These are phyloP conservation scores for Lachancea cidri DNA, from an alignment of 805 yeast species.

Conservation along the genomic window DNA sequence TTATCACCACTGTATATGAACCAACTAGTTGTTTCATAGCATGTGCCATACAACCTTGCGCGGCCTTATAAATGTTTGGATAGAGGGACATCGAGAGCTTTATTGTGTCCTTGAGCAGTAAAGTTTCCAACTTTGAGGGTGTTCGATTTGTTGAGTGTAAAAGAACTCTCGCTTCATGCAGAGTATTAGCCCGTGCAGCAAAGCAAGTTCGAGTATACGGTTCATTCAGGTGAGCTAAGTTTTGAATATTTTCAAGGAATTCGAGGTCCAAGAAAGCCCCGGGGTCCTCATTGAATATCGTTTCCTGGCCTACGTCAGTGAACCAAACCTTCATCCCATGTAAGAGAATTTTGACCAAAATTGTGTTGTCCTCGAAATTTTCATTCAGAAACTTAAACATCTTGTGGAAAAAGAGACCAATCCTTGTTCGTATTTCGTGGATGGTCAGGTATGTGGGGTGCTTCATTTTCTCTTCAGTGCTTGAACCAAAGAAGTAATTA, in stretches of 20 bases:
- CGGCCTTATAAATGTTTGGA: slow-evolving; percentile 60
- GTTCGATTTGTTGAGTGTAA: slow-evolving; percentile 69
- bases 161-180: slow-evolving; percentile 68
- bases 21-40: slow-evolving; percentile 68
- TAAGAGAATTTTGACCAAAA: slow-evolving; percentile 54
- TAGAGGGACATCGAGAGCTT: slow-evolving; percentile 63
- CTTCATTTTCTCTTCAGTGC: slow-evolving; percentile 39
- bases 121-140: slow-evolving; percentile 59
- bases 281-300: slow-evolving; percentile 52
- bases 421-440: slow-evolving; percentile 53
- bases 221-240: slow-evolving; percentile 56
- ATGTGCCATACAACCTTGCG: slow-evolving; percentile 61
- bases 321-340: slow-evolving; percentile 71
- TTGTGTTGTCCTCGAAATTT: slow-evolving; percentile 57
- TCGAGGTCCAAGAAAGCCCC: slow-evolving; percentile 48
- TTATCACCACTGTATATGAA: slow-evolving; percentile 51
- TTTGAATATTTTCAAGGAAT: slow-evolving; percentile 53
- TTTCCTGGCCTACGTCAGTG: slow-evolving; percentile 72
- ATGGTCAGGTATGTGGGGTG: slow-evolving; percentile 44
- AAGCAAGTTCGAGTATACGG: slow-evolving; percentile 69
- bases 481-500: slow-evolving; percentile 59
- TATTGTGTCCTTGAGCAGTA: slow-evolving; percentile 61
- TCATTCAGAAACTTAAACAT: slow-evolving; percentile 44
- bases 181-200: slow-evolving; percentile 68
- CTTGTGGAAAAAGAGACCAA: slow-evolving; percentile 62